Evolutionary conservation across 1,284 basidiomycete species (phyloP).

Genomic region (Pseudozyma hubeiensis): DNA sequence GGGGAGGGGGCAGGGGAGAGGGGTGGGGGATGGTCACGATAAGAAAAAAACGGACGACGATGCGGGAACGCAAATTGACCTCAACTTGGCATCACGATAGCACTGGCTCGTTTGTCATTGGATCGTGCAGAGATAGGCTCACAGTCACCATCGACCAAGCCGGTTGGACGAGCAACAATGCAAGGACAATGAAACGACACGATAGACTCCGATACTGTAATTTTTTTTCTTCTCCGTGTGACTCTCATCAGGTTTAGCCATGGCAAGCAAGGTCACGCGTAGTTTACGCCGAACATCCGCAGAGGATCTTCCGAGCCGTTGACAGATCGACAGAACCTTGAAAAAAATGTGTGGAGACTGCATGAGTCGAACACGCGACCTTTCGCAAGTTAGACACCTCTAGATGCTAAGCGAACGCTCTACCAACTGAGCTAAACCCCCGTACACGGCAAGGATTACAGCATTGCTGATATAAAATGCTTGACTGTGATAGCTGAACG

Average conservation of each 20-base stretch:
- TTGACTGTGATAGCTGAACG: too few relatives aligned
- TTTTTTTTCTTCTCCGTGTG: background rate
- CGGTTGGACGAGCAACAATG: too few relatives aligned
- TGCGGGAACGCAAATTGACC: background rate
- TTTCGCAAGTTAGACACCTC: slow-evolving; percentile 44
- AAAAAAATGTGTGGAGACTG: slow-evolving; percentile 43
- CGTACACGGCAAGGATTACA: slow-evolving; percentile 1
- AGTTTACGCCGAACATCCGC: background rate
- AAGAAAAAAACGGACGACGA: background rate
- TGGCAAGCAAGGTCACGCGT: slow-evolving; percentile 27
- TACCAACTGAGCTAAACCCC: slow-evolving; percentile 61
- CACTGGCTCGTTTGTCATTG: too few relatives aligned
- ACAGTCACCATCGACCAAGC: too few relatives aligned
- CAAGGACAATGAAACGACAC: background rate
- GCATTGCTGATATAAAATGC: too few relatives aligned
- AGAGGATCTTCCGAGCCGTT: background rate
- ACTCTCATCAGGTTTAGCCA: slow-evolving; percentile 6
- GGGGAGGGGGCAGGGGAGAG: too few relatives aligned
- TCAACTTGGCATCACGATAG: background rate
- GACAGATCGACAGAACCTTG: background rate
- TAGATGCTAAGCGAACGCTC: slow-evolving; percentile 58
- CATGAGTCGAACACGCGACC: slow-evolving; percentile 61
- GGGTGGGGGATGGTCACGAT: background rate
- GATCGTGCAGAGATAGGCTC: too few relatives aligned
- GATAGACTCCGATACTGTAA: background rate